Evolutionary conservation across 495 filamentous ascomycete genomes (phyloP).

Genomic region (Xylaria telfairii): DNA sequence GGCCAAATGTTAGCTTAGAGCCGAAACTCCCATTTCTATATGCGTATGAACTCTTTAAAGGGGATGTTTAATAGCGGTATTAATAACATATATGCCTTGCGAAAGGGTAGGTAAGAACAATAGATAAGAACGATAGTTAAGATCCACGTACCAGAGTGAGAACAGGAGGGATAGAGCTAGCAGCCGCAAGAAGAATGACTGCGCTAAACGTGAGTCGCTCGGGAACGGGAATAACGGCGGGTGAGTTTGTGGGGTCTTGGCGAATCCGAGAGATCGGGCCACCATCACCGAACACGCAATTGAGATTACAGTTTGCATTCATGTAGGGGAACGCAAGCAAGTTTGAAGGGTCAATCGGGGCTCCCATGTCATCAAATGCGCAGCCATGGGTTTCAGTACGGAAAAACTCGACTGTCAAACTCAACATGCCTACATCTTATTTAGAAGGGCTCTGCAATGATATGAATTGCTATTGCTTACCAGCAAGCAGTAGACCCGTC

Average conservation of each 20-base stretch:
- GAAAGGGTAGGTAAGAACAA: neutral
- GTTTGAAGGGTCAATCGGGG: constrained; percentile 43
- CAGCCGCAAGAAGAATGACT: constrained; percentile 61
- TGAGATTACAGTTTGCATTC: constrained; percentile 45
- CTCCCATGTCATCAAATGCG: constrained; percentile 39
- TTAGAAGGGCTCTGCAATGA: constrained; percentile 23
- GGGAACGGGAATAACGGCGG: constrained; percentile 62
- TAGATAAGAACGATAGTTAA: neutral
- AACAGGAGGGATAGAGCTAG: constrained; percentile 64
- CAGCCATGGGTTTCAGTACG: constrained; percentile 50
- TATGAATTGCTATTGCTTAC: constrained; percentile 37
- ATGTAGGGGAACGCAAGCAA: constrained; percentile 48
- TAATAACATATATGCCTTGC: neutral
- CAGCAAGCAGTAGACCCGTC: constrained; percentile 62
- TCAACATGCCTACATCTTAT: constrained; percentile 52
- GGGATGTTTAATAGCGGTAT: neutral
- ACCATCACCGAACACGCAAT: constrained; percentile 46
- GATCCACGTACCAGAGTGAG: constrained; percentile 48
- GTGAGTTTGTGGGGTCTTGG: constrained; percentile 54
- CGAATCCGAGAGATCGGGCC: constrained; percentile 60
- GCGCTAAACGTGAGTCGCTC: constrained; percentile 57
- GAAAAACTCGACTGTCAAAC: constrained; percentile 65
- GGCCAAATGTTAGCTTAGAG: neutral
- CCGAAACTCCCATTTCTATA: neutral
- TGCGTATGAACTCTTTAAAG: neutral